Evolutionary conservation across 2,329 filamentous ascomycete genomes (phyloP).

Genomic region (Thermomyces lanuginosus): DNA sequence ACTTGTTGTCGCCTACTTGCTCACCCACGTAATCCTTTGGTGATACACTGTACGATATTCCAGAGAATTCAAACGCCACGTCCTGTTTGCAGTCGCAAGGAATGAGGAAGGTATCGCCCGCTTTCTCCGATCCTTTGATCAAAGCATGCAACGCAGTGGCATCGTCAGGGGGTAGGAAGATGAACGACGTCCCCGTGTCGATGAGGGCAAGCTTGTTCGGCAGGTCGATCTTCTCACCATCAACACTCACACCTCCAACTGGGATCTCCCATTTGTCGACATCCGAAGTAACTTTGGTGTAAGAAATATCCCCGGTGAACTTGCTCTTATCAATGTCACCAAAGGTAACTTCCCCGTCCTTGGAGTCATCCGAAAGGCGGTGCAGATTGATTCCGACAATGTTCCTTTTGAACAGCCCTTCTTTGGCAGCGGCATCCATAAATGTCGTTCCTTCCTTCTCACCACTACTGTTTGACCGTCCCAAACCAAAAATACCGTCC

Average conservation of each 20-base stretch:
- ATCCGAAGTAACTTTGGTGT: constrained; percentile 38
- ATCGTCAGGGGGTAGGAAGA: constrained; percentile 53
- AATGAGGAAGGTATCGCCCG: constrained; percentile 49
- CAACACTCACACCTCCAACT: constrained; percentile 48
- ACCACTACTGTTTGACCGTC: constrained; percentile 42
- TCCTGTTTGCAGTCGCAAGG: constrained; percentile 52
- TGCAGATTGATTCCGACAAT: constrained; percentile 57
- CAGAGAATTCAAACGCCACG: constrained; percentile 52
- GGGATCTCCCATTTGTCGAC: constrained; percentile 56
- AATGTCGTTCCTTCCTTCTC: constrained; percentile 12
- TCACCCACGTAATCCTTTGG: constrained; percentile 52
- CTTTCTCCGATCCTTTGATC: constrained; percentile 44
- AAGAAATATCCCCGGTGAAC: constrained; percentile 52
- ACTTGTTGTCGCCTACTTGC: constrained; percentile 18
- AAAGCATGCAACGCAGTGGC: constrained; percentile 50
- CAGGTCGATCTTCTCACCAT: constrained; percentile 42
- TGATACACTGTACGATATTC: constrained; percentile 48
- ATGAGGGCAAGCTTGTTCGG: constrained; percentile 49
- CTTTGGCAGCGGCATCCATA: constrained; percentile 42
- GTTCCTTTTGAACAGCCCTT: constrained; percentile 45
- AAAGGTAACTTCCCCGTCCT: constrained; percentile 63
- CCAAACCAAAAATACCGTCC: constrained; percentile 72
- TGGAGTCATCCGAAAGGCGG: constrained; percentile 46
- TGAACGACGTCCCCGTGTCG: constrained; percentile 69
- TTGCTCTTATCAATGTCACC: constrained; percentile 51